Percentiles rank a stretch among this genome's conserved stretches.
Conservation (phyloP, 2,329 filamentous ascomycete genomes). For the Teratosphaeria viscida region DNA sequence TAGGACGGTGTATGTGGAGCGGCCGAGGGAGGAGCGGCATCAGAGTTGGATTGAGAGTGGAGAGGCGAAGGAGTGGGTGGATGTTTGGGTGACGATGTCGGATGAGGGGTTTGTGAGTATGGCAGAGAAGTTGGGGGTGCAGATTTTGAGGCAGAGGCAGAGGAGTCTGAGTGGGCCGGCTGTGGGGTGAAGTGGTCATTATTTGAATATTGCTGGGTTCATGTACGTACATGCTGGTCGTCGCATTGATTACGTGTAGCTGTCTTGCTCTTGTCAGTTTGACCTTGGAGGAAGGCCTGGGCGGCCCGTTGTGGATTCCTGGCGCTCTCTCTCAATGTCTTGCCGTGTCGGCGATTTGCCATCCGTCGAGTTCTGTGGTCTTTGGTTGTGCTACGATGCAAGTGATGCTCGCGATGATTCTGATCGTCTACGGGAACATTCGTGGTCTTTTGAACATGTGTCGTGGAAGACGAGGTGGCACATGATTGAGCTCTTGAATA, state of each 20-base stretch:
- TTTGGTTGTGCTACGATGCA: background rate
- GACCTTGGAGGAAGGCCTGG: background rate
- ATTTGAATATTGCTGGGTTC: no score
- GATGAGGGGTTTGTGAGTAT: conserved; percentile 41
- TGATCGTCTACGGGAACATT: background rate
- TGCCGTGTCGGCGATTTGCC: background rate
- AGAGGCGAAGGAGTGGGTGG: conserved; percentile 46
- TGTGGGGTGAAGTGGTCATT: conserved; percentile 6
- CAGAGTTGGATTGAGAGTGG: conserved; percentile 33
- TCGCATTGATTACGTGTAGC: background rate
- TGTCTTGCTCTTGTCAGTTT: background rate
- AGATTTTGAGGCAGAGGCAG: conserved; percentile 2
- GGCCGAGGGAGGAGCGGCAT: conserved; percentile 56
- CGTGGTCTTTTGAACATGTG: background rate
- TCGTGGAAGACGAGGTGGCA: background rate
- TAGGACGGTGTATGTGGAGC: conserved; percentile 63
- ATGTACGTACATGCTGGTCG: background rate
- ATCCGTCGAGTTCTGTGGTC: background rate
- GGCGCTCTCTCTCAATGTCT: background rate
- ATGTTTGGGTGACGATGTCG: conserved; percentile 47
- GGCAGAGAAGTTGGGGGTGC: conserved; percentile 28
- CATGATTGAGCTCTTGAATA: background rate
- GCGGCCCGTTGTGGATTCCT: background rate
- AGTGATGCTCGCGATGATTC: background rate
- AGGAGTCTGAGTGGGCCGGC: conserved; percentile 2